These are phyloP conservation scores for Hyaloperonospora arabidopsidis DNA, from an alignment of 352 stramenopile genomes.

Conservation along the genomic window DNA sequence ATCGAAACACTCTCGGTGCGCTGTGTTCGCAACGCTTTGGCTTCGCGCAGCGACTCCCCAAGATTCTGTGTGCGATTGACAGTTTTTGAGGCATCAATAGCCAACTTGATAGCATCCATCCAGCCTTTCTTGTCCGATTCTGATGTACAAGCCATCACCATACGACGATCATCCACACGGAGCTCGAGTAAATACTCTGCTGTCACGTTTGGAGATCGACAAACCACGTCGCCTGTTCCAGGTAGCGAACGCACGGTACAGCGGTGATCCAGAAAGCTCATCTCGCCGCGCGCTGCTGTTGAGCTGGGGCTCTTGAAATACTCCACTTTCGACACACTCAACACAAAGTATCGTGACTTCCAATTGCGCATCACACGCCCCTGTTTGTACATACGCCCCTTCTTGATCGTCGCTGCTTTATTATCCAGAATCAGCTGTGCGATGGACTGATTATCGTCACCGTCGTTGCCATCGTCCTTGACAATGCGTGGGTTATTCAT, in stretches of 20 bases:
- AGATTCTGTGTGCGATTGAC: slow-evolving; percentile 58
- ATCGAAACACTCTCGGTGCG: slow-evolving; percentile 59
- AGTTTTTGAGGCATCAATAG: slow-evolving; percentile 78
- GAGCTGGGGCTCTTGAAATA: slow-evolving; percentile 81
- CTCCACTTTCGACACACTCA: slow-evolving; percentile 82
- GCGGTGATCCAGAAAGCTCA: slow-evolving; percentile 73
- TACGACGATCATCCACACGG: slow-evolving; percentile 60
- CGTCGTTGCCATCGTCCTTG: slow-evolving; percentile 64
- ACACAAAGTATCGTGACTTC: slow-evolving; percentile 84
- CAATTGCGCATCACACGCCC: slow-evolving; percentile 74
- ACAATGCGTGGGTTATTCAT: slow-evolving; percentile 66
- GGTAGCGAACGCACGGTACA: slow-evolving; percentile 72
- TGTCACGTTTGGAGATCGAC: slow-evolving; percentile 61
- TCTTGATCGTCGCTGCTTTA: slow-evolving; percentile 81
- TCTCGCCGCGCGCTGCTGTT: slow-evolving; percentile 61
- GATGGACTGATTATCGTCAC: slow-evolving; percentile 74
- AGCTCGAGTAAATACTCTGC: slow-evolving; percentile 68
- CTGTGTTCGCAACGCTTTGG: slow-evolving; percentile 50
- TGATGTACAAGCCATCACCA: slow-evolving; percentile 81
- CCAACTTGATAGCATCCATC: slow-evolving; percentile 82
- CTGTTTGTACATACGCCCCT: slow-evolving; percentile 84
- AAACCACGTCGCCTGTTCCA: slow-evolving; percentile 54
- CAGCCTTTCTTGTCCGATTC: slow-evolving; percentile 80
- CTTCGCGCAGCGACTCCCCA: slow-evolving; percentile 43
- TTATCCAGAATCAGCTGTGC: slow-evolving; percentile 80